These are phyloP conservation scores for Geoglossum cookeanum DNA, from an alignment of 2,329 filamentous ascomycete genomes.

Conservation along the genomic window DNA sequence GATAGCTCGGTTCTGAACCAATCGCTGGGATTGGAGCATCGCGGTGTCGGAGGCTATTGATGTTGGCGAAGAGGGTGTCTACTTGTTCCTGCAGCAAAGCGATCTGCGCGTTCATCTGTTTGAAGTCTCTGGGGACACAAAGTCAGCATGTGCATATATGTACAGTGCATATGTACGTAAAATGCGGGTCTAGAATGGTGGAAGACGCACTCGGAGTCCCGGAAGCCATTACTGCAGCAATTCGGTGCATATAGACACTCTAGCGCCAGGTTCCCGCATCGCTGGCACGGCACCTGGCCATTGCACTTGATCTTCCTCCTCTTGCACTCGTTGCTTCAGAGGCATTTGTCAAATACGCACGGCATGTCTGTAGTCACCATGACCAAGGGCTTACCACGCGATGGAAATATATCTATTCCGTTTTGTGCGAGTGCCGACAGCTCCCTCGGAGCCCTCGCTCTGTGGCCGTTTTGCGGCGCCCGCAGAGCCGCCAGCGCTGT, in stretches of 20 bases:
- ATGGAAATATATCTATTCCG: constrained; percentile 19
- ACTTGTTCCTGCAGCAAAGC: constrained; percentile 66
- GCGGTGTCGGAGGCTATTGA: constrained; percentile 44
- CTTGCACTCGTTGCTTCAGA: constrained; percentile 48
- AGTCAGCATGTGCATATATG: constrained; percentile 5
- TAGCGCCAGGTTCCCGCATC: constrained; percentile 49
- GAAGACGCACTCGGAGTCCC: constrained; percentile 52
- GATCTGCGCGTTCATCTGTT: constrained; percentile 58
- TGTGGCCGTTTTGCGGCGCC: neutral
- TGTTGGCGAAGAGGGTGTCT: constrained; percentile 50
- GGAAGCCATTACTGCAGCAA: constrained; percentile 59
- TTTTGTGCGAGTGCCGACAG: neutral
- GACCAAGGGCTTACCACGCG: constrained; percentile 15
- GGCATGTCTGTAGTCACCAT: neutral
- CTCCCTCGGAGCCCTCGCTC: neutral
- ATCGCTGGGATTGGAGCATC: constrained; percentile 14
- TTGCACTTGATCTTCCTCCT: constrained; percentile 61
- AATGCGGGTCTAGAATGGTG: too few species aligned
- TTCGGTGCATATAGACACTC: constrained; percentile 47
- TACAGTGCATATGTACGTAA: neutral
- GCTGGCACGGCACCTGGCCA: constrained; percentile 45
- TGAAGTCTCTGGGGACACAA: constrained; percentile 44
- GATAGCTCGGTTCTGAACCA: constrained; percentile 9
- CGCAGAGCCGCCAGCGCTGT: neutral
- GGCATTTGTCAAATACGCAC: neutral